Evolutionary conservation across 2,329 filamentous ascomycete species (phyloP), one percentile per base, ranked within the genome.

Genomic region (Phaeosphaeriaceae sp.): DNA sequence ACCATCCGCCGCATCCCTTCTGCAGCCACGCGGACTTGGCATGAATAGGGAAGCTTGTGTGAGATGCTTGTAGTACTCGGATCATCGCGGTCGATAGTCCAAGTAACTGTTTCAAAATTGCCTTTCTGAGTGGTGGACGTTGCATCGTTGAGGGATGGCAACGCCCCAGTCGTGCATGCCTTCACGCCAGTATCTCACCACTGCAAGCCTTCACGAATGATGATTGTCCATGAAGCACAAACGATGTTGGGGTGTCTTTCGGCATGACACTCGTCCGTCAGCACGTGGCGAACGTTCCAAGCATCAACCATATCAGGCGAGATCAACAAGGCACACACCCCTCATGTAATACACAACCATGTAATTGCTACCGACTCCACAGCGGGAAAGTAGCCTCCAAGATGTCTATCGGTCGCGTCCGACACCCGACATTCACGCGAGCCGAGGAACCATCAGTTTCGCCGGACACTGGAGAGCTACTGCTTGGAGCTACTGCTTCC

Each of bases 281-380:
- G 35, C 35, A 40, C 35, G 35, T 40, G 35, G 35, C 35, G 35
- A 40, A 40, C 35, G 35, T 40, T 40, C 35, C 35, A 40, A n/a
- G 15, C 17, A n/a, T 40, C 35, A 17, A n/a, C 15, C 35, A 40
- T 2, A 40, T 40, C 35, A 40, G 35, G 35, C 13, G 35, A 40
- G 35, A 56, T 49, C 50, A 24, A 50, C 48, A 32, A 52, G 42
- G 28, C 32, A 59, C 47, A 52, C 40, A 24, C 28, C 43, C 21
- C 40, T 28, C 26, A 28, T 28, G 26, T 28, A 28, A 28, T 28
- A 28, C 35, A n/a, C 15, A n/a, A n/a, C 44, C 44, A 47, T 47
- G 21, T 10, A 23, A 24, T 11, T 47, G 2, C 44, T 13, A 23
- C 44, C 44, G 53, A 51, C 48, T 59, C 62, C 58, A 65, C 60